Base-by-base conservation (phyloP, 129 eudicot genomes). In the Solidago caesia region DNA sequence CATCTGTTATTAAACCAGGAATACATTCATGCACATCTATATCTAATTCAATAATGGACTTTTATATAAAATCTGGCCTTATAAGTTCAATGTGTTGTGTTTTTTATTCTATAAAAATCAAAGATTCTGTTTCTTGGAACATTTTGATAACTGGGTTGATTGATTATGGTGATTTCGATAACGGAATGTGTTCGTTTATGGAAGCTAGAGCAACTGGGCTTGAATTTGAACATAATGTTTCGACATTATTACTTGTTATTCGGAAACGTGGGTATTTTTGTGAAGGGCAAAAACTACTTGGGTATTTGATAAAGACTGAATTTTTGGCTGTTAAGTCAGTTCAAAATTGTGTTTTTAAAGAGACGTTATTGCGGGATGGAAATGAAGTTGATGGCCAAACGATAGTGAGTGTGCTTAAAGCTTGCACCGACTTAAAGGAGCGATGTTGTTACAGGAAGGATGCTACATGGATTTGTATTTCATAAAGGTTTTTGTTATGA, bases 61-160 rank as follows among this genome's bases (percentile, higher is more conserved):
- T 93, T n/a, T 93, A 93, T 64, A 49, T 75, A 43, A 93, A 90
- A 86, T 77, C 87, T 72, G 87, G 91, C 15, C 70, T 7, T 46
- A 53, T 87, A 46, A 61, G 45, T 55, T 86, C 87, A 59, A 87
- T 89, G 14, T 48, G 62, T 0, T 15, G n/a, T 15, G 59, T 86
- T 44, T 88, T 93, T 51, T 25, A 16, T 67, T 21, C 51, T 74
- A 82, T 90, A 75, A 70, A 49, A 26, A 65, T 51, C 44, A 84
- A 16, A 74, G 96, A 88, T 75, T 90, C 91, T 46, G 79, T 93
- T 83, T 86, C 98, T 8, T 90, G 96, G 97, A 93, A 93, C 53
- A 82, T 85, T 42, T 46, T 93, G 44, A 85, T 90, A 58, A 77
- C 80, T 49, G 96, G 87, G 29, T 60, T 74, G 74, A 83, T 90